Evolutionary conservation across 176 grass and related monocot species (phyloP), one percentile per base, ranked within the genome.

Genomic region (Stipa capillata): DNA sequence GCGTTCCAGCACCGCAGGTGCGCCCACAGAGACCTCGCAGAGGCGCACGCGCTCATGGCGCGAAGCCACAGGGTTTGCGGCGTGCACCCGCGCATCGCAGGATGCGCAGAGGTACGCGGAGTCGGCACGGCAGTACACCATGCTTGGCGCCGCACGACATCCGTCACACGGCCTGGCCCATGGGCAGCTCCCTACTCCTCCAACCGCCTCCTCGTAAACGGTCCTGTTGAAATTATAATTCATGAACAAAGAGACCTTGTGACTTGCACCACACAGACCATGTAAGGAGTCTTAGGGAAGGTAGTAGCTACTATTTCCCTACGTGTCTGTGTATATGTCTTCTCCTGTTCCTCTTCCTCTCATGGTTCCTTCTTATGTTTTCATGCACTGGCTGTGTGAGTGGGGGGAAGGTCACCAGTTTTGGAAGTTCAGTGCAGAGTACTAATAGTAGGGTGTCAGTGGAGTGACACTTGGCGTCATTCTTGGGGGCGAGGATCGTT

Each of bases 71-170:
- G 29, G 79, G 75, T 93, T 97, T 5, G 91, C 76, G 11, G 59
- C 23, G 8, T 97, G 94, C 79, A 94, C 89, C 39, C 76, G 74
- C 32, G 82, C 39, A 88, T 97, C 89, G 31, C 94, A 97, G 3
- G 73, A 72, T 3, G 70, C 78, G 21, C 91, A 97, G 15, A 97
- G 91, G 79, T 88, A 94, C 1, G 85, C 94, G 1, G 72, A 76
- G 65, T 97, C 91, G 12, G 94, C 89, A 23, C n/a, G 79, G 87
- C 91, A 94, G 74, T 97, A 94, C 74, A 94, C 94, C 28, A 78
- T 33, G 61, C 82, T 77, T 3, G 89, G 63, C 74, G 85, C 87
- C 29, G 76, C 36, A 7, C 61, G 66, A 51, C 91, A 94, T 13
- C 76, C 82, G 34, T 97, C 50, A 35, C 89, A 97, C 20, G 82